These are phyloP conservation scores for Bocquillonia castaneifolia DNA, from an alignment of 441 rosid genomes.

Conservation along the genomic window DNA sequence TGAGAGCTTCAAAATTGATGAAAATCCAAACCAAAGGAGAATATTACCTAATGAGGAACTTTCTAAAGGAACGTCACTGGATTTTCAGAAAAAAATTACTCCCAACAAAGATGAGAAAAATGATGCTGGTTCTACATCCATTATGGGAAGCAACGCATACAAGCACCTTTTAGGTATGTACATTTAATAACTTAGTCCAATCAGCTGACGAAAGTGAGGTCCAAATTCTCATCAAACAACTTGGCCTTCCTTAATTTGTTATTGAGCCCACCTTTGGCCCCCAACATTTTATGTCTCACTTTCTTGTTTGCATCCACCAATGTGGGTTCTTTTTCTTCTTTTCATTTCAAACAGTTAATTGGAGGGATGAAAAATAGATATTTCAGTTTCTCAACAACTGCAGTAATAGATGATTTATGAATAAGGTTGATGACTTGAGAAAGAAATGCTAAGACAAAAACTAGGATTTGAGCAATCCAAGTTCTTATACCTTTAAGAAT, in stretches of 20 bases:
- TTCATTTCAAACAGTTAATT: neutral
- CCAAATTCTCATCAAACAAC: neutral
- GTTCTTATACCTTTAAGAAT: neutral
- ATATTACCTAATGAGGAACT: constrained; percentile 28
- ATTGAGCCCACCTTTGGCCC: too few species aligned
- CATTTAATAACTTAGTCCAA: neutral
- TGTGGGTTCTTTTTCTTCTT: neutral
- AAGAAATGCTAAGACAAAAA: neutral
- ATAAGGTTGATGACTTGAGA: neutral
- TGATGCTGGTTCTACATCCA: constrained; percentile 40
- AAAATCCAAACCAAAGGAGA: constrained; percentile 27
- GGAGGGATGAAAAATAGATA: neutral
- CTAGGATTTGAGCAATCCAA: neutral
- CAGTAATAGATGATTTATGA: neutral
- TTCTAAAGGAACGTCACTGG: constrained; percentile 37
- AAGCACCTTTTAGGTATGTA: constrained; percentile 64
- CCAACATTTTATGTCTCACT: neutral
- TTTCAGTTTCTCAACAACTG: constrained; percentile 2
- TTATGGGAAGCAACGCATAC: constrained; percentile 41
- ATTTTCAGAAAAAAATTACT: constrained; percentile 83
- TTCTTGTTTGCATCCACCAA: neutral
- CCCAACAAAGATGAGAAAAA: constrained; percentile 63
- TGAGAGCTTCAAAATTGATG: constrained; percentile 60
- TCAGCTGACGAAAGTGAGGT: neutral
- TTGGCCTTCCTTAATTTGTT: too few species aligned